Conservation (phyloP, 768 basidiomycete species). For the Calocybe gangraenosa region DNA sequence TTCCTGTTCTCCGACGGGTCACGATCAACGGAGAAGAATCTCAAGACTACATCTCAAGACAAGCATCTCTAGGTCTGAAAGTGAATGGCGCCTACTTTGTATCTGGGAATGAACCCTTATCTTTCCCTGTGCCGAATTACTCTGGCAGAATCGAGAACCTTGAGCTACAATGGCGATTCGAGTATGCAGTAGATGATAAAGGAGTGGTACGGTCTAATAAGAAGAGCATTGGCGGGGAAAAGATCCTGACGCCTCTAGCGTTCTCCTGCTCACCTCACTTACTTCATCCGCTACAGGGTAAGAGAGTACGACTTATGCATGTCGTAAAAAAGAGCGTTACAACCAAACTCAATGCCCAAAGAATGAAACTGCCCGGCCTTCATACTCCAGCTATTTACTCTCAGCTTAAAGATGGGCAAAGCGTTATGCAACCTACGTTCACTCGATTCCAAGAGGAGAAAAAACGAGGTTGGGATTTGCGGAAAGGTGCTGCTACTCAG, state of each 20-base stretch:
- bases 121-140: slow-evolving; percentile 18
- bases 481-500: slow-evolving; percentile 26
- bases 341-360: slow-evolving; percentile 62
- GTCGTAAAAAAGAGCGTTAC: slow-evolving; percentile 67
- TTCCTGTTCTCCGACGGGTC: slow-evolving; percentile 68
- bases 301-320: slow-evolving; percentile 64
- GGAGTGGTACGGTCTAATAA: slow-evolving; percentile 40
- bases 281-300: slow-evolving; percentile 59
- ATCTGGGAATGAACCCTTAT: slow-evolving; percentile 54
- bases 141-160: slow-evolving; percentile 17
- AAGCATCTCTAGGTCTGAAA: slow-evolving; percentile 67
- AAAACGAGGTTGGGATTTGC: slow-evolving; percentile 18
- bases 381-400: neutral
- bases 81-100: slow-evolving; percentile 74
- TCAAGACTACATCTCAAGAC: slow-evolving; percentile 71
- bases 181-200: slow-evolving; percentile 70
- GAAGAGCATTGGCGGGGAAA: slow-evolving; percentile 58
- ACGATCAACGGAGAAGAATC: slow-evolving; percentile 64
- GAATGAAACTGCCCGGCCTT: slow-evolving; percentile 42
- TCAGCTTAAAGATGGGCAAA: neutral
- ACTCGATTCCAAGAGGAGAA: neutral
- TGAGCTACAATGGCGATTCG: slow-evolving; percentile 71
- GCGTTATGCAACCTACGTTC: neutral
- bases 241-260: slow-evolving; percentile 63
- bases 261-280: slow-evolving; percentile 74